Percentiles rank a stretch among this genome's conserved stretches.
Evolutionary conservation across 164 flowering plant species (phyloP).

Genomic region (Vitis riparia): DNA sequence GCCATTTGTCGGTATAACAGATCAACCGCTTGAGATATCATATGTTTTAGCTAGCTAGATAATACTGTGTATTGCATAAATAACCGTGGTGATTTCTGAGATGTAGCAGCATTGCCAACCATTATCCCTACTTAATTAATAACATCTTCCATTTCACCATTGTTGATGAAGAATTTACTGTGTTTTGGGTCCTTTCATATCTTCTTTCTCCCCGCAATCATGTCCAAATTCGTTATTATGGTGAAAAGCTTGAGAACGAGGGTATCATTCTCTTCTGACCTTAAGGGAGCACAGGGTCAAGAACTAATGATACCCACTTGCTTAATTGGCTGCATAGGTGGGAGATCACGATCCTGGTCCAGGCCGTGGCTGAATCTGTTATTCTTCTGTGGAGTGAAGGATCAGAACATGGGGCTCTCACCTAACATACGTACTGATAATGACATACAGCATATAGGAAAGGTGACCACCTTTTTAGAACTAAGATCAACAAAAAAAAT

Average conservation of each 20-base stretch:
- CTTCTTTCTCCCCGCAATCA: conserved; percentile 11
- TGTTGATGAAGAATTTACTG: background rate
- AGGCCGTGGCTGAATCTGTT: background rate
- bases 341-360: conserved; percentile 1
- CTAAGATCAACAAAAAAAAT: background rate
- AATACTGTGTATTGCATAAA: background rate
- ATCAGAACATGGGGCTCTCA: conserved; percentile 4
- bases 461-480: conserved; percentile 7
- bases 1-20: conserved; percentile 52
- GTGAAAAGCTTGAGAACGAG: too few relatives aligned
- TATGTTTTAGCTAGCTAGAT: background rate
- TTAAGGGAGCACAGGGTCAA: conserved; percentile 1
- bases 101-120: conserved; percentile 32
- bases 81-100: conserved; percentile 9
- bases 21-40: conserved; percentile 1
- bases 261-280: conserved; percentile 9
- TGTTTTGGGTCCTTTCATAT: conserved; percentile 5
- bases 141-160: conserved; percentile 18
- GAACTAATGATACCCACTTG: conserved; percentile 2
- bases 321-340: conserved; percentile 3
- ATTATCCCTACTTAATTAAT: conserved; percentile 19
- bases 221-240: background rate
- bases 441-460: background rate
- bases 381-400: conserved; percentile 12
- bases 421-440: conserved; percentile 12